phyloP scores from a whole-genome alignment of 1,139 yeast species.

The Lodderomyces jiufengensis region DNA sequence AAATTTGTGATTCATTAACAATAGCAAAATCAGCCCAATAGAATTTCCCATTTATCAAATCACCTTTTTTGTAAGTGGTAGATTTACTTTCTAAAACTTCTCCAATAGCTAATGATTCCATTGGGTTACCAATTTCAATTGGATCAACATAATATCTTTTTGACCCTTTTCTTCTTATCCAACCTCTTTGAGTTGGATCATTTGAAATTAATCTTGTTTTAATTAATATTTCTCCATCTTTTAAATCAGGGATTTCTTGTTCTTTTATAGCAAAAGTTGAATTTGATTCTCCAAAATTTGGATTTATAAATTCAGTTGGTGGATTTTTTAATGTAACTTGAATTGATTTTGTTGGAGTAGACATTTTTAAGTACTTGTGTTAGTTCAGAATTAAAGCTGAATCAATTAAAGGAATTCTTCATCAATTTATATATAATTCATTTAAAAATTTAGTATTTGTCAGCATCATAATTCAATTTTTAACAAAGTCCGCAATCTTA shows the following conservation, averaged over 20 bases:
- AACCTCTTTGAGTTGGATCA: constrained; percentile 65
- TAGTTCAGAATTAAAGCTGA: neutral
- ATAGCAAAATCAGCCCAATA: constrained; percentile 32
- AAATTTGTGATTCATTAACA: constrained; percentile 18
- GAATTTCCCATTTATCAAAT: constrained; percentile 27
- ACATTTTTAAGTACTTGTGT: constrained; percentile 11
- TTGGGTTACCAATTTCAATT: constrained; percentile 42
- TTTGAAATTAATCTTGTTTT: constrained; percentile 52
- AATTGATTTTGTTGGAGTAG: constrained; percentile 11
- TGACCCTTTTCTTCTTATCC: constrained; percentile 45
- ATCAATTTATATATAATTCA: neutral
- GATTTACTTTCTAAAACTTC: constrained; percentile 45
- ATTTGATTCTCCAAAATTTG: constrained; percentile 16
- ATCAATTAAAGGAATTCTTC: neutral
- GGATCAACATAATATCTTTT: constrained; percentile 47
- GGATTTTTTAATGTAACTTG: constrained; percentile 16
- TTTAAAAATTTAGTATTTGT: neutral
- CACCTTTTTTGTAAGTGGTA: constrained; percentile 40
- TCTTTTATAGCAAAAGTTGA: constrained; percentile 22
- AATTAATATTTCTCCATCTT: constrained; percentile 45
- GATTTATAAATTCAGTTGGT: constrained; percentile 17
- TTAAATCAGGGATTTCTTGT: constrained; percentile 18
- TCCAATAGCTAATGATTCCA: constrained; percentile 51
- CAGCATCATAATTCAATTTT: neutral
- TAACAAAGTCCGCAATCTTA: constrained; percentile 3